A percentile compares a stretch with the other conserved stretches of the same genome.
These are phyloP conservation scores for Bipolaris gigantea DNA, from an alignment of 2,329 filamentous ascomycete genomes.

Conservation along the genomic window DNA sequence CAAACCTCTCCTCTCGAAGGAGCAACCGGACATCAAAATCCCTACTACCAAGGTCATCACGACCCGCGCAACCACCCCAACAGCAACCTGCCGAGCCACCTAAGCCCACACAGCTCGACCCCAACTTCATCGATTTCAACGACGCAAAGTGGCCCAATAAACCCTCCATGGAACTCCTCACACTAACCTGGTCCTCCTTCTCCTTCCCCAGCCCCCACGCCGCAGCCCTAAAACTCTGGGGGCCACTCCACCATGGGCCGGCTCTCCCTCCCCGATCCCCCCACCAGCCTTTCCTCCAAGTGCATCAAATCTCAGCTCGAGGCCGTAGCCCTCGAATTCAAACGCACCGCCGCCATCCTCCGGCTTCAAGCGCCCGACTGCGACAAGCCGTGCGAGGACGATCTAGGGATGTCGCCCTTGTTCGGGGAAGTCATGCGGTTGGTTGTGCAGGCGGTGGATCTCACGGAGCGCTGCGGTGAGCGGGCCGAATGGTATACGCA, in stretches of 20 bases:
- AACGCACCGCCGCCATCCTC: conserved; percentile 1
- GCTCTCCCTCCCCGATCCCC: background rate
- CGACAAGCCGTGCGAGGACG: background rate
- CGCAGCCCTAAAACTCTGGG: conserved; percentile 1
- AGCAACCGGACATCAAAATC: background rate
- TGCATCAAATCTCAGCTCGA: background rate
- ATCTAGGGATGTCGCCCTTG: background rate
- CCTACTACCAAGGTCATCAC: background rate
- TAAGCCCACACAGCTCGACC: background rate
- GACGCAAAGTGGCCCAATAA: background rate
- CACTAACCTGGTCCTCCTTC: conserved; percentile 5
- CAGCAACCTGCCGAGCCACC: background rate
- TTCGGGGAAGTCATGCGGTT: background rate
- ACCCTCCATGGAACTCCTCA: background rate
- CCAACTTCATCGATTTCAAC: conserved; percentile 2
- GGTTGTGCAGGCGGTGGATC: background rate
- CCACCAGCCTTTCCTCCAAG: background rate
- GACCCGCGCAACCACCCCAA: background rate
- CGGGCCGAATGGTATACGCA: background rate
- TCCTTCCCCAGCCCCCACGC: background rate
- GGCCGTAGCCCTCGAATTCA: background rate
- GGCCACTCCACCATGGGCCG: background rate
- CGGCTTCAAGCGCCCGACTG: background rate
- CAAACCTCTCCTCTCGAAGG: background rate
- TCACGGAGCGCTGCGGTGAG: background rate